Evolutionary conservation across 139 green algal species (phyloP), one percentile per base, ranked within the genome.

Genomic region (Raphidocelis subcapitata): DNA sequence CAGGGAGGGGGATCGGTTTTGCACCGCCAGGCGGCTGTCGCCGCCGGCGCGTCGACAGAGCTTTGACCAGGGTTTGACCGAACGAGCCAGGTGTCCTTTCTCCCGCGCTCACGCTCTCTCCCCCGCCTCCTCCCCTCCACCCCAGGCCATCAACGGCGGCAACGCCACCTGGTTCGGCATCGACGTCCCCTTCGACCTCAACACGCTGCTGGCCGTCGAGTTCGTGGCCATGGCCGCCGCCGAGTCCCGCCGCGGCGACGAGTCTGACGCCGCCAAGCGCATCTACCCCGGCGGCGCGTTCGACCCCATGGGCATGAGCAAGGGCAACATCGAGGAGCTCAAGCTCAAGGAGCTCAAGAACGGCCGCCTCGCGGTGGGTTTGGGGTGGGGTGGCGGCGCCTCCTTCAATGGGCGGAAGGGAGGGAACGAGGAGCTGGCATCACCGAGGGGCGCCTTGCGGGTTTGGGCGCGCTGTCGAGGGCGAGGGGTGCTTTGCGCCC

Each of bases 281-380:
- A 86, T 88, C 65, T 96, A 96, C 89, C 91, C 91, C 35, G 89
- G 87, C 51, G 92, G 92, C 71, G 73, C 85, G 52, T 98, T 98
- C 72, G 90, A 98, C 90, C 93, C 93, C 56, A 61, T 95, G 29
- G 90, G 90, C 81, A 84, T 94, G 68, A 79, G 82, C 82, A 96
- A 97, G 86, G 89, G 84, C 79, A 65, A 80, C 56, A 73, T 84
- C n/a, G 86, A 93, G 37, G 76, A 84, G 65, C 65, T 89, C 26
- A 95, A 97, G 87, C 76, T 94, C 24, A 94, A 95, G 88, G 92
- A 97, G 88, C 86, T 98, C 74, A 96, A 97, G 90, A 97, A 97
- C 81, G 93, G 90, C 62, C 85, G 90, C 69, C 81, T 96, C 20
- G 88, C 88, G 26, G n/a, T n/a, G n/a, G n/a, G n/a, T n/a, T n/a